A percentile compares a stretch with the other conserved stretches of the same genome.
Evolutionary conservation across 345 rosid species (phyloP).

Genomic region (Sonneratia alba): DNA sequence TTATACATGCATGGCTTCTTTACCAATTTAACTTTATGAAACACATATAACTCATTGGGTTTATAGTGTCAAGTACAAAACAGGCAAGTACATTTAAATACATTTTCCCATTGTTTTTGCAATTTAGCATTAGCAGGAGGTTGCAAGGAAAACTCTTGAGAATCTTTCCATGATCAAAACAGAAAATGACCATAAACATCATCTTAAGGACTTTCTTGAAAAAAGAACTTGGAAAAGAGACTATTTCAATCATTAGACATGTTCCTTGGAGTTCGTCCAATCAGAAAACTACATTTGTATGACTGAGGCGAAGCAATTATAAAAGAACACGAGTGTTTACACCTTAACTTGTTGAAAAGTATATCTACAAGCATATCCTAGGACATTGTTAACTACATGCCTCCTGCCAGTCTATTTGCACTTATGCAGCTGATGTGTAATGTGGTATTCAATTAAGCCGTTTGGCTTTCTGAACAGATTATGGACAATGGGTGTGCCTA

Average conservation of each 20-base stretch:
- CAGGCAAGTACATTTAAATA: not conserved
- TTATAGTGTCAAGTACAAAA: not conserved
- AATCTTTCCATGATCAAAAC: not conserved
- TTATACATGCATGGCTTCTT: not conserved
- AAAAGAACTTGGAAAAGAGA: not conserved
- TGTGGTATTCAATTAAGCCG: not conserved
- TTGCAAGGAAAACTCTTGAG: not conserved
- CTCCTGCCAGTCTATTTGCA: not conserved
- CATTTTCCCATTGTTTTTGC: too few species aligned
- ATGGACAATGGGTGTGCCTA: constrained; percentile 81
- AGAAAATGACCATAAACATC: not conserved
- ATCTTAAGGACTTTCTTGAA: not conserved
- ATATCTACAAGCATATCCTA: not conserved
- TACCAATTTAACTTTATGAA: not conserved
- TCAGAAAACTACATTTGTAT: not conserved
- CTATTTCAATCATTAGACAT: not conserved
- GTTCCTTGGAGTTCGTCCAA: not conserved
- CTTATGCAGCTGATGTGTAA: not conserved
- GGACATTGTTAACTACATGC: not conserved
- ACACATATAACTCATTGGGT: not conserved
- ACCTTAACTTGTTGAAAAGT: not conserved
- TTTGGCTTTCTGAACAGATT: constrained; percentile 39
- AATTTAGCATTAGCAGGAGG: not conserved
- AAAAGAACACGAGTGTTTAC: not conserved
- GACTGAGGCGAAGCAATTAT: not conserved